Evolutionary conservation across 2,329 filamentous ascomycete genomes (phyloP).

Genomic region (Sclerotinia nivalis): DNA sequence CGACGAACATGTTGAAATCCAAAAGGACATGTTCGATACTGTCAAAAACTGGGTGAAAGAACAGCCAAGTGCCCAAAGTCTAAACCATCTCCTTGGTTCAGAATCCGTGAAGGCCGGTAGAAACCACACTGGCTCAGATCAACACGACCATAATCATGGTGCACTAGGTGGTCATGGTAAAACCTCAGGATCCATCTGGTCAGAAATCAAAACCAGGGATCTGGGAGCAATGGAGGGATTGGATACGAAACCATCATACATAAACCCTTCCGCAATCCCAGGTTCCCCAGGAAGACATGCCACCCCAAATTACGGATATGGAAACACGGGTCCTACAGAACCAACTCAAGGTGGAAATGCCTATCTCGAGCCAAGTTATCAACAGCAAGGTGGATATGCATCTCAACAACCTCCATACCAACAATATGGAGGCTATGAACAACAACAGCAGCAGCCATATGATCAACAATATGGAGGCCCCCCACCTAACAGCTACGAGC

Average conservation of each 20-base stretch:
- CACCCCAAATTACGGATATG: slow-evolving; percentile 36
- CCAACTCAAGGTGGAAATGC: slow-evolving; percentile 29
- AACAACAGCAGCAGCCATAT: slow-evolving; percentile 25
- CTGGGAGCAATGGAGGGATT: slow-evolving; percentile 55
- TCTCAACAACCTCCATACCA: slow-evolving; percentile 26
- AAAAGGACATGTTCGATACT: slow-evolving; percentile 84
- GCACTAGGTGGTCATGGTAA: slow-evolving; percentile 52
- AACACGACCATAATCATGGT: slow-evolving; percentile 39
- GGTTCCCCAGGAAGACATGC: slow-evolving; percentile 31
- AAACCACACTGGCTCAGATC: slow-evolving; percentile 64
- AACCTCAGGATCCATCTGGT: slow-evolving; percentile 60
- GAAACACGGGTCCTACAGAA: slow-evolving; percentile 30
- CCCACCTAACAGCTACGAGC: slow-evolving; percentile 29
- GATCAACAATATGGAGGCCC: slow-evolving; percentile 24
- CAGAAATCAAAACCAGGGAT: slow-evolving; percentile 60
- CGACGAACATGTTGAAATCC: slow-evolving; percentile 73
- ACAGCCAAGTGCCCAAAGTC: slow-evolving; percentile 62
- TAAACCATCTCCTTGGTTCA: slow-evolving; percentile 77
- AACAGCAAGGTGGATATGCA: slow-evolving; percentile 27
- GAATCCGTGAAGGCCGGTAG: slow-evolving; percentile 80
- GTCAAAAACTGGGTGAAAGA: slow-evolving; percentile 79
- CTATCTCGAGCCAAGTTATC: slow-evolving; percentile 32
- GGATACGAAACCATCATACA: slow-evolving; percentile 44
- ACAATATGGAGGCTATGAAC: slow-evolving; percentile 18
- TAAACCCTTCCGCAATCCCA: slow-evolving; percentile 30